Evolutionary conservation across 768 basidiomycete species (phyloP).

Genomic region (Leccinum fibrillosum): DNA sequence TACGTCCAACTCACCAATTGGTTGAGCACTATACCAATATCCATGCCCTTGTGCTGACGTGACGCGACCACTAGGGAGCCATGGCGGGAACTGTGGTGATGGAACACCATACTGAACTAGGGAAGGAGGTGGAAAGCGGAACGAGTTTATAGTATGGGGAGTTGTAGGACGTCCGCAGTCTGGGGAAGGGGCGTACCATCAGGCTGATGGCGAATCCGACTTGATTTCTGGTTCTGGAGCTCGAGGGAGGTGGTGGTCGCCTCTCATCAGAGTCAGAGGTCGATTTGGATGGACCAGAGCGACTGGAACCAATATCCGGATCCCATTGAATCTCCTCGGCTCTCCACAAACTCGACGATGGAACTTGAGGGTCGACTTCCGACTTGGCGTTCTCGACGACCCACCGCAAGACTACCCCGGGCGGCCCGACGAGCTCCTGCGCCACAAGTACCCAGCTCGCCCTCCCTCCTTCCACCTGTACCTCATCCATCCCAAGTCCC

Average conservation of each 20-base stretch:
- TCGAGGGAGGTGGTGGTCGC: neutral
- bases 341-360: neutral
- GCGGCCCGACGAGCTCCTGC: constrained; percentile 22
- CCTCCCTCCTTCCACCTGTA: constrained; percentile 21
- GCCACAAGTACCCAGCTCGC: constrained; percentile 15
- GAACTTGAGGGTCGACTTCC: neutral
- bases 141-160: neutral
- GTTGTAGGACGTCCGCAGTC: constrained; percentile 5
- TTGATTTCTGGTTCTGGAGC: neutral
- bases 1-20: constrained; percentile 18
- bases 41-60: constrained; percentile 14
- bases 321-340: constrained; percentile 12
- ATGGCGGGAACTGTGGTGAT: constrained; percentile 11
- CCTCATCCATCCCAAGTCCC: constrained; percentile 18
- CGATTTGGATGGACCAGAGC: neutral
- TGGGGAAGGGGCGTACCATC: constrained; percentile 8
- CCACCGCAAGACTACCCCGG: constrained; percentile 12
- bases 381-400: neutral
- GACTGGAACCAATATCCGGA: constrained; percentile 6
- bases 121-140: constrained; percentile 13
- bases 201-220: constrained; percentile 10
- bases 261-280: neutral
- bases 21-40: constrained; percentile 19
- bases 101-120: constrained; percentile 11
- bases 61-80: constrained; percentile 13